A percentile compares a stretch with the other conserved stretches of the same genome.
Evolutionary conservation across 495 filamentous ascomycete species (phyloP).

Genomic region (Neohortaea acidophila): DNA sequence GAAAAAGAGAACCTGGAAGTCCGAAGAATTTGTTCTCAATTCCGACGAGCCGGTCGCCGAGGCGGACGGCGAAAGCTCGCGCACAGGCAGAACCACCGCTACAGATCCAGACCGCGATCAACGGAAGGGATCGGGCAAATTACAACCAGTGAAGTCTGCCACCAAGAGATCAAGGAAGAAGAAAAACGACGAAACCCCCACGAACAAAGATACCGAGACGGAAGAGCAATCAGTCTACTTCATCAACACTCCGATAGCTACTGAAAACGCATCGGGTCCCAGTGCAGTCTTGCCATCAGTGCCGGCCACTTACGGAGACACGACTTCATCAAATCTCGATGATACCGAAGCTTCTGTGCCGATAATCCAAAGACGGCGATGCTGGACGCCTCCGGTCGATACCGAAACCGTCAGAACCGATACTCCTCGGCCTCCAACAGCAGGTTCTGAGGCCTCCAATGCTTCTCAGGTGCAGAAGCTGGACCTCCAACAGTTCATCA

Average conservation of each 20-base stretch:
- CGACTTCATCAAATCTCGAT: not conserved
- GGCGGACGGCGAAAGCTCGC: not conserved
- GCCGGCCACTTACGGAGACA: not conserved
- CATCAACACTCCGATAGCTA: not conserved
- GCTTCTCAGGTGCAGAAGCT: not conserved
- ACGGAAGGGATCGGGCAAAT: too few species aligned
- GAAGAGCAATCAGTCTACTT: conserved; percentile 2
- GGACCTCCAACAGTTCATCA: not conserved
- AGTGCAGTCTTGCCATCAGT: not conserved
- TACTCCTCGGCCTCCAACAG: not conserved
- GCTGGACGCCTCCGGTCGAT: conserved; percentile 1
- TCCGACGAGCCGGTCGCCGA: conserved; percentile 1
- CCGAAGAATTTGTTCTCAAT: conserved; percentile 4
- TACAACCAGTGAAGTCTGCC: too few species aligned
- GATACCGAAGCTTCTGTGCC: not conserved
- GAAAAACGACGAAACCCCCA: not conserved
- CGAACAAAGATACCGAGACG: not conserved
- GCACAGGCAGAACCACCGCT: not conserved
- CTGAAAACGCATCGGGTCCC: not conserved
- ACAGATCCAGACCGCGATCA: not conserved
- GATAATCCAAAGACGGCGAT: not conserved
- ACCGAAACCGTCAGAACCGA: not conserved
- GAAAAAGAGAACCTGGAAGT: not conserved
- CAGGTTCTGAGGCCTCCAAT: not conserved
- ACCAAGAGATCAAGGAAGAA: not conserved